Percentiles rank a stretch among this genome's conserved stretches.
These are phyloP conservation scores for Bryoglossum gracile DNA, from an alignment of 495 filamentous ascomycete genomes.

Conservation along the genomic window DNA sequence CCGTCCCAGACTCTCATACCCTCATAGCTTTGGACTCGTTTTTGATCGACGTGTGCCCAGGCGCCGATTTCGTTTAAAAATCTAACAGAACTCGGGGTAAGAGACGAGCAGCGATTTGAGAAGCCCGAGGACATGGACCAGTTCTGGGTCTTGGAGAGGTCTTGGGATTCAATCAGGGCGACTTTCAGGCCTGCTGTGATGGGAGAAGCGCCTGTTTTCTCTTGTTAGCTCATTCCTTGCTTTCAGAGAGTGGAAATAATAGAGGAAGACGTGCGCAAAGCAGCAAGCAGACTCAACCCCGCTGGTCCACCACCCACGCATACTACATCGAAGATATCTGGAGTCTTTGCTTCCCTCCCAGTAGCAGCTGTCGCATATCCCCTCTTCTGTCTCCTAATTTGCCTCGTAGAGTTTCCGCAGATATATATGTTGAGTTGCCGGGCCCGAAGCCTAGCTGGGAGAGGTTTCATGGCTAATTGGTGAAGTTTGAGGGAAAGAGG, in stretches of 20 bases:
- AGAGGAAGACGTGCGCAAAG: conserved; percentile 57
- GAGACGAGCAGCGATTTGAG: conserved; percentile 90
- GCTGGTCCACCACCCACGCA: conserved; percentile 96
- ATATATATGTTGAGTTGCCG: conserved; percentile 24
- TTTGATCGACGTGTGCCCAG: conserved; percentile 65
- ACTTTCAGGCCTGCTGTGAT: conserved; percentile 70
- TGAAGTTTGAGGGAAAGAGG: neutral
- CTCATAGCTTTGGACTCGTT: conserved; percentile 77
- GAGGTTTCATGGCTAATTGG: conserved; percentile 12
- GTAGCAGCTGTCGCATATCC: conserved; percentile 28
- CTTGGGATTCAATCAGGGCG: conserved; percentile 85
- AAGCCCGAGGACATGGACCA: conserved; percentile 65
- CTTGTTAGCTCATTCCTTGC: conserved; percentile 1
- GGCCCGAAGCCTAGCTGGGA: neutral
- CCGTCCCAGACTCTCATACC: conserved; percentile 98
- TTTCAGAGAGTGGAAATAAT: neutral
- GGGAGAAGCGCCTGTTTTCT: conserved; percentile 50
- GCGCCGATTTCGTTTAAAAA: conserved; percentile 75
- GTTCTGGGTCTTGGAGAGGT: conserved; percentile 56
- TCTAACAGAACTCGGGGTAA: conserved; percentile 74
- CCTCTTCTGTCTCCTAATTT: conserved; percentile 28
- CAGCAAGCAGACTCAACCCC: conserved; percentile 79
- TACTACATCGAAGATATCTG: conserved; percentile 46
- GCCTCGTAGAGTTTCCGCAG: conserved; percentile 39
- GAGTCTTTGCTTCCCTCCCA: neutral